phyloP scores from a whole-genome alignment of 768 basidiomycete genomes.

The Boletus sp. region DNA sequence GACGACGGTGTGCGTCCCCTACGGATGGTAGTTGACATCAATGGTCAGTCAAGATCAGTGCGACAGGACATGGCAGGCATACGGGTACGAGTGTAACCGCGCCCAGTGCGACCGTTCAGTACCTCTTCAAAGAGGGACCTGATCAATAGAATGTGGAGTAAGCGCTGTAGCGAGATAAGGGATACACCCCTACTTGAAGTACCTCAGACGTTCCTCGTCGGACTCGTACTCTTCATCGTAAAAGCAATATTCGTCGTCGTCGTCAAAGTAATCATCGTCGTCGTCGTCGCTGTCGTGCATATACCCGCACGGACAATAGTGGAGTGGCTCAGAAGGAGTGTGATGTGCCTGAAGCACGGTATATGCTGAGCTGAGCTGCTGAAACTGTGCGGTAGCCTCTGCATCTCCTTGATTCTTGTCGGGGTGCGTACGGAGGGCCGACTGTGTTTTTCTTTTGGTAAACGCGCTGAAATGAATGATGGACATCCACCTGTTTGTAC shows the following conservation, averaged over 20 bases:
- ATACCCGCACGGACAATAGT: slow-evolving; percentile 10
- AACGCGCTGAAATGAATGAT: not conserved
- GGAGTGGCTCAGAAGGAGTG: slow-evolving; percentile 25
- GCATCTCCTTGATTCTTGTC: slow-evolving; percentile 71
- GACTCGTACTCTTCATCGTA: slow-evolving; percentile 32
- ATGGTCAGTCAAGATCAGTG: slow-evolving; percentile 6
- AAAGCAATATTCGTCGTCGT: slow-evolving; percentile 28
- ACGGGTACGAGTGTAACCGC: slow-evolving; percentile 29
- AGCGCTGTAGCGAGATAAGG: not conserved
- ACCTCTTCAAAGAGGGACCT: slow-evolving; percentile 51
- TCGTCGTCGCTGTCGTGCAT: slow-evolving; percentile 40
- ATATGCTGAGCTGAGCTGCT: slow-evolving; percentile 68
- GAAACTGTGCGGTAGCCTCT: slow-evolving; percentile 66
- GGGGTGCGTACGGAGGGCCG: slow-evolving; percentile 68
- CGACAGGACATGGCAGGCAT: slow-evolving; percentile 14
- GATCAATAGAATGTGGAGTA: slow-evolving; percentile 1
- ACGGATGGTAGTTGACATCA: slow-evolving; percentile 2
- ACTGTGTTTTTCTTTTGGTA: slow-evolving; percentile 30
- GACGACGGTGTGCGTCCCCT: slow-evolving; percentile 22
- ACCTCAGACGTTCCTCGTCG: slow-evolving; percentile 34
- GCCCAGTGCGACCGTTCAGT: slow-evolving; percentile 35
- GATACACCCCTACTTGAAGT: slow-evolving; percentile 42
- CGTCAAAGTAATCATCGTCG: slow-evolving; percentile 29
- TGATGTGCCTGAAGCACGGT: slow-evolving; percentile 55
- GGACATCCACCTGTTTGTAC: slow-evolving; percentile 58